Base-by-base conservation (phyloP, 352 stramenopile species). In the Elongisporangium anandrum region DNA sequence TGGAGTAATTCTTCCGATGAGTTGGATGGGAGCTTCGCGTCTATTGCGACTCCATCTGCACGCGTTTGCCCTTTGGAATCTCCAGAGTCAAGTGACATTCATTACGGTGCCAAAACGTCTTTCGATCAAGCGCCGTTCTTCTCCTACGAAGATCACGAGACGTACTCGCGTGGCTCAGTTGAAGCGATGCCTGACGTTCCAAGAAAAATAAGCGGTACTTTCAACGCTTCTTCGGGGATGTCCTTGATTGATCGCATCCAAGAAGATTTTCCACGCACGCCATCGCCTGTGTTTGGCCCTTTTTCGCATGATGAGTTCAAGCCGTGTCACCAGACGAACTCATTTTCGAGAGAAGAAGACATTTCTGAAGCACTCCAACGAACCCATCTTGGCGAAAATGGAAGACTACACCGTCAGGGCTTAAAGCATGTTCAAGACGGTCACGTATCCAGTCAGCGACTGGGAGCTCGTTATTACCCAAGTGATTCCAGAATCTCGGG, bases 161-260 rank as follows among this genome's bases (percentile, higher is more conserved):
- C 5, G 13, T 45, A 45, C 12, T 45, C 34, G 10, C 34, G 34
- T 45, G 13, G 34, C 0, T 45, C 17, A 12, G 17, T 12, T 45
- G 34, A 17, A 45, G 34, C 34, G 10, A 12, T 12, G 17, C 10
- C 34, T 45, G 34, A 45, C 8, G 34, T 45, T 45, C 4, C 34
- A 45, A 45, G 34, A 45, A 45, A 17, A 45, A 45, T 3, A 17
- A 45, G 34, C 17, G 34, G 34, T 45, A 17, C 13, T 17, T 45
- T 45, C 34, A 45, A 12, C 12, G 34, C 34, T 17, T 17, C 75
- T 9, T 67, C 75, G 1, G 70, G 75, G 29, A 69, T 88, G 65
- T 81, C 82, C 0, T 66, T 91, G 23, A 78, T 92, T 38, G 82
- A 89, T 54, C 80, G 80, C 41, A 88, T 93, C 21, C 79, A 94